Conservation (phyloP, 495 filamentous ascomycete species). For the Viridothelium virens region DNA sequence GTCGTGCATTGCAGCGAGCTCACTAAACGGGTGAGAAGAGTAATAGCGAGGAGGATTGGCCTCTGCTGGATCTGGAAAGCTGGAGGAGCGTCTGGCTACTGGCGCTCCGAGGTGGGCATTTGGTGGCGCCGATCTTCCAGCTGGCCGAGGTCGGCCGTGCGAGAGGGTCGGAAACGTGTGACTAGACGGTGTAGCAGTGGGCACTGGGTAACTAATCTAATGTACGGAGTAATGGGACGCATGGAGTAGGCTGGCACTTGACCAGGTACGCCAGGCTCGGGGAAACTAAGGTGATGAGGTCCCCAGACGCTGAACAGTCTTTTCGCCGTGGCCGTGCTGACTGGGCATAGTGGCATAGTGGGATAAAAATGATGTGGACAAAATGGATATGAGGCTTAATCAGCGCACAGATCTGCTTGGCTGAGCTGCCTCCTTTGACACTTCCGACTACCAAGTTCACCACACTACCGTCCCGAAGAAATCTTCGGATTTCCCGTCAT, state of each 20-base stretch:
- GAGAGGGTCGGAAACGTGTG: neutral
- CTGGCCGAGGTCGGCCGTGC: slow-evolving; percentile 3
- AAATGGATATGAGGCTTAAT: neutral
- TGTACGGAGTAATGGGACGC: neutral
- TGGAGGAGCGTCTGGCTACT: neutral
- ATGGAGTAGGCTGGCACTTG: no score
- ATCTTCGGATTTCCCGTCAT: neutral
- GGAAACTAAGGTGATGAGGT: no score
- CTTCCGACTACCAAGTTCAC: slow-evolving; percentile 4
- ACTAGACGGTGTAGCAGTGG: neutral
- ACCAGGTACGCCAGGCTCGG: no score
- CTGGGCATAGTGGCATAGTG: no score
- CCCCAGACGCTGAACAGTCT: no score
- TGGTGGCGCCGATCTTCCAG: neutral
- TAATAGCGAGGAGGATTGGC: neutral
- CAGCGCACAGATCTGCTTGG: slow-evolving; percentile 8
- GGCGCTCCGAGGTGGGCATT: neutral
- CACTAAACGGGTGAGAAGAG: neutral
- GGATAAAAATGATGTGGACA: neutral
- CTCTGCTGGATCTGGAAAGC: neutral
- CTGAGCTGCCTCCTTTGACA: slow-evolving; percentile 2
- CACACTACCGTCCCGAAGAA: neutral
- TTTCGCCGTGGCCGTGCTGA: no score
- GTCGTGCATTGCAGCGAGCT: slow-evolving; percentile 6
- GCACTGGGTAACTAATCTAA: neutral